A percentile compares a stretch with the other conserved stretches of the same genome.
These are phyloP conservation scores for Phytopythium cucurbitacearum DNA, from an alignment of 352 stramenopile species.

Conservation along the genomic window DNA sequence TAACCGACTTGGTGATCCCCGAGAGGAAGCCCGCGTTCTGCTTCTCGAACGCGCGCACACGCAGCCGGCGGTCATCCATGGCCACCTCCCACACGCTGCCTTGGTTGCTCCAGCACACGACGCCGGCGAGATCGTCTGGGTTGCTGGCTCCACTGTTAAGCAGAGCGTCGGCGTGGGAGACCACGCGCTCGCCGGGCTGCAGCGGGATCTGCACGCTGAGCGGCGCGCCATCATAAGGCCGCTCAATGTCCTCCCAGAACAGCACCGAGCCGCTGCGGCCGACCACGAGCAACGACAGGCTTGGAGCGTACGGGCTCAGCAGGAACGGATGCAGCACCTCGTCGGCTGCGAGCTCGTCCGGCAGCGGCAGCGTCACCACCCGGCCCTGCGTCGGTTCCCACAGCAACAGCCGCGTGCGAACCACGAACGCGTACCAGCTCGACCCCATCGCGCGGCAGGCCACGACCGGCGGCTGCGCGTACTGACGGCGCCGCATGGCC, in stretches of 20 bases:
- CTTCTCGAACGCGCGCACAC: constrained; percentile 69
- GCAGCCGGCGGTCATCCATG: constrained; percentile 75
- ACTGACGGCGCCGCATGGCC: constrained; percentile 8
- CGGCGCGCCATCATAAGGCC: constrained; percentile 72
- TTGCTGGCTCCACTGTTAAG: constrained; percentile 5
- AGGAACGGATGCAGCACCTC: constrained; percentile 63
- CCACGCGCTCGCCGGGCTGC: constrained; percentile 40
- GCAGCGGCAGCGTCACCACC: constrained; percentile 45
- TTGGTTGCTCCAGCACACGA: constrained; percentile 80
- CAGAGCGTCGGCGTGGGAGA: constrained; percentile 37
- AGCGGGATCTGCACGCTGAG: constrained; percentile 78
- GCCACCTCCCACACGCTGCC: constrained; percentile 78
- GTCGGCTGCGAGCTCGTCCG: constrained; percentile 43
- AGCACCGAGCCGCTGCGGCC: constrained; percentile 58
- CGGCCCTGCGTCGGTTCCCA: constrained; percentile 54
- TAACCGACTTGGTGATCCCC: constrained; percentile 67
- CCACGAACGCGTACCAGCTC: constrained; percentile 49
- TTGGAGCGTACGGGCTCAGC: constrained; percentile 57
- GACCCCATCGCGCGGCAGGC: constrained; percentile 38
- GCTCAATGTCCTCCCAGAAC: constrained; percentile 80
- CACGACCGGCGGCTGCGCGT: constrained; percentile 11
- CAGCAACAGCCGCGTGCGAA: constrained; percentile 58
- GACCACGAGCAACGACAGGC: constrained; percentile 67
- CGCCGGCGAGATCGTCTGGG: constrained; percentile 28
- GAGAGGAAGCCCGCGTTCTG: constrained; percentile 61